phyloP scores from a whole-genome alignment of 202 grass and related monocot species.

The Panicum virgatum region DNA sequence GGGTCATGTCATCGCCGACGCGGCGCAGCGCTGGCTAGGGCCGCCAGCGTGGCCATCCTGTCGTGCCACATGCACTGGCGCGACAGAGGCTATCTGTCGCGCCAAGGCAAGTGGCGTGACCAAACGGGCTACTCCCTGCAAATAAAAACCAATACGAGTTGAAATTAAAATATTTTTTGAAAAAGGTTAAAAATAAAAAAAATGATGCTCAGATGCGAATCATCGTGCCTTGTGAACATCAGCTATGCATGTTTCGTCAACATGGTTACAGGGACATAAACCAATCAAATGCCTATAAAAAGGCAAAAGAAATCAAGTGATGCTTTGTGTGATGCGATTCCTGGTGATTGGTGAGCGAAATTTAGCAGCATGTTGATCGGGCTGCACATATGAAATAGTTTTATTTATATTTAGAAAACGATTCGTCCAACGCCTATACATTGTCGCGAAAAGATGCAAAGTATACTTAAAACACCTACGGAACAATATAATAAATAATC shows the following conservation, averaged over 20 bases:
- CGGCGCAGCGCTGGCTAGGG: too few relatives aligned
- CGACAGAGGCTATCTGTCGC: too few relatives aligned
- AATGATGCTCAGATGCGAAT: conserved; percentile 24
- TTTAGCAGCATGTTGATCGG: not conserved
- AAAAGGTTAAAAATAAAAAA: too few relatives aligned
- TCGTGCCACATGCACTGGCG: too few relatives aligned
- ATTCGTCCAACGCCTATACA: not conserved
- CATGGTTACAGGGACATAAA: not conserved
- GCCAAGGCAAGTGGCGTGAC: too few relatives aligned
- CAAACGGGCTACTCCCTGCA: too few relatives aligned
- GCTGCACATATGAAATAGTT: not conserved
- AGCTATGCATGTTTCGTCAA: not conserved
- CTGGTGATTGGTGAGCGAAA: not conserved
- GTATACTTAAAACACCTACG: not conserved
- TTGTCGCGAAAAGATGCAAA: not conserved
- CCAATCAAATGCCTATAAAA: not conserved
- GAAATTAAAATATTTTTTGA: too few relatives aligned
- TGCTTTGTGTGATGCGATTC: not conserved
- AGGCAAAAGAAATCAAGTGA: not conserved
- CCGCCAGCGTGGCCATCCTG: too few relatives aligned
- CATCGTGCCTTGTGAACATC: not conserved
- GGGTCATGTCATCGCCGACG: too few relatives aligned
- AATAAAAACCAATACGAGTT: too few relatives aligned
- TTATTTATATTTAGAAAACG: not conserved
- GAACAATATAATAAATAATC: not conserved